Percentiles rank a stretch among this genome's conserved stretches.
phyloP scores from a whole-genome alignment of 352 stramenopile genomes.

The Phytophthora fragariaefolia region DNA sequence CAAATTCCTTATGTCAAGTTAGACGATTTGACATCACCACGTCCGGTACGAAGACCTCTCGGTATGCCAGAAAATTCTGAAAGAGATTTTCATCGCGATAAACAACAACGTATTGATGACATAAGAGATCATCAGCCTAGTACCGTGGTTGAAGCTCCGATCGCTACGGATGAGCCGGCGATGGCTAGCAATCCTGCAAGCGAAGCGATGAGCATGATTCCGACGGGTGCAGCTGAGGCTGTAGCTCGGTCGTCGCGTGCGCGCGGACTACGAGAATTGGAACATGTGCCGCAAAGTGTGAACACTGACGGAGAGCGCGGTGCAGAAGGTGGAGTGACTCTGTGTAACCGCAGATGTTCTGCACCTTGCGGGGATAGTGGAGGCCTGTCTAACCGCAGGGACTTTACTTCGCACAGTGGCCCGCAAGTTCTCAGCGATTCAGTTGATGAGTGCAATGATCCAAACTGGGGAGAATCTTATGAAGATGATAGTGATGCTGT shows the following conservation, averaged over 20 bases:
- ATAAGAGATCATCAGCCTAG: background rate
- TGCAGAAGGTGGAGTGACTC: constrained; percentile 6
- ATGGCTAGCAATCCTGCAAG: background rate
- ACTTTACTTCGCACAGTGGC: background rate
- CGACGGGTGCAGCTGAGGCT: constrained; percentile 10
- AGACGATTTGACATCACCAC: too few species aligned
- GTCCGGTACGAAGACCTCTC: too few species aligned
- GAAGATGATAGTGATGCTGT: background rate
- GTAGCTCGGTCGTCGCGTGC: constrained; percentile 5
- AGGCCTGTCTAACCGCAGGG: constrained; percentile 12
- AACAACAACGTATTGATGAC: too few species aligned
- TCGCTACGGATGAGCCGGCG: background rate
- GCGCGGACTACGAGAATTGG: constrained; percentile 1
- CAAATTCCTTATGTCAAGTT: too few species aligned
- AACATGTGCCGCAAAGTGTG: background rate
- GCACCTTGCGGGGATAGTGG: background rate
- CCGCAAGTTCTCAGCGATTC: constrained; percentile 13
- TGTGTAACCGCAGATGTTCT: constrained; percentile 12
- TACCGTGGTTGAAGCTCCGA: too few species aligned
- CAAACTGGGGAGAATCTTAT: background rate
- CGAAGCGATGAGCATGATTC: constrained; percentile 13
- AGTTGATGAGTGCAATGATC: background rate
- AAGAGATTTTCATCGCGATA: too few species aligned
- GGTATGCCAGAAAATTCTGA: too few species aligned
- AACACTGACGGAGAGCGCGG: constrained; percentile 10